Evolutionary conservation across 768 basidiomycete genomes (phyloP), one percentile per base, ranked within the genome.

Genomic region (Hortiboletus campestris): DNA sequence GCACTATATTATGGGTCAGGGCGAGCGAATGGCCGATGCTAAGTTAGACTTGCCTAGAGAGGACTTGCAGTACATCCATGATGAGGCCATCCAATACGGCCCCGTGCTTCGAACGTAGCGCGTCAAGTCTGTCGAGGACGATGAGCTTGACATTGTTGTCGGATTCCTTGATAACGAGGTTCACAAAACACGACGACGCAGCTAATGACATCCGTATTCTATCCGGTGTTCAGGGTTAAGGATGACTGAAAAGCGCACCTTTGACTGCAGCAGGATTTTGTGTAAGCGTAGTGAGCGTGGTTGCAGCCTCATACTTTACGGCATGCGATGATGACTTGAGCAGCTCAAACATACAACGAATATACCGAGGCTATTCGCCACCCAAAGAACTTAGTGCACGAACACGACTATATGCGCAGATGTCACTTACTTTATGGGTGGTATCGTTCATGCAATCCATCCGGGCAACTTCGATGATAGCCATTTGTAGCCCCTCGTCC

Each of bases 131-230:
- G 67, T 96, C 91, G 25, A 99, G 80, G 17, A 98, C 96, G 56
- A 98, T 98, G 43, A 98, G 82, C 73, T 98, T 98, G 72, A 98
- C 96, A 64, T 99, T 99, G 75, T 98, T 99, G 75, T 98, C 96
- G 2, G 94, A 93, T 73, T 98, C 96, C 74, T 95, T 96, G 70
- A 89, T 80, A 56, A 94, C 86, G 44, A 98, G 84, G 60, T 84
- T 89, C 64, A 97, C 91, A 60, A 96, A 85, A 60, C 84, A 89
- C 10, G 86, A 83, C 4, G 94, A 95, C 46, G 94, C 90, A 58
- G 96, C 95, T 96, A 56, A 47, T 38, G 39, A 35, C 19, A 52
- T 44, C 34, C 22, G 14, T 12, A 55, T 61, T 51, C 20, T 44
- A 50, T 36, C 22, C 19, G 43, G 50, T n/a, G 51, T 51, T 25